A percentile compares a stretch with the other conserved stretches of the same genome.
Conservation (phyloP, 805 yeast genomes). For the Kodamaea jinghongensis region DNA sequence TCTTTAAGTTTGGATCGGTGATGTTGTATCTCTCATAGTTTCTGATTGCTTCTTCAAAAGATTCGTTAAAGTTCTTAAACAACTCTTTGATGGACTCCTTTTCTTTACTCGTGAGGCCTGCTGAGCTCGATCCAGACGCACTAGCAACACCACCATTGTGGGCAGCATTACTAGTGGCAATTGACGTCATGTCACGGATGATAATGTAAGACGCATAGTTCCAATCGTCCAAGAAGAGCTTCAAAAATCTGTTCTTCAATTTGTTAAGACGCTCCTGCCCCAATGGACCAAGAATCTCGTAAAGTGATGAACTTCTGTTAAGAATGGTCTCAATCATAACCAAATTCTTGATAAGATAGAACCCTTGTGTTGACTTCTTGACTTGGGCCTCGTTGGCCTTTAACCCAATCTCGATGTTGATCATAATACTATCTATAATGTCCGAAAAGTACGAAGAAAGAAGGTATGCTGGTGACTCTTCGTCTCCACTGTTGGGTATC, state of each 20-base stretch:
- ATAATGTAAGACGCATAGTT: constrained; percentile 70
- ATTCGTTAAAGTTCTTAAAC: constrained; percentile 75
- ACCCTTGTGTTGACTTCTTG: constrained; percentile 58
- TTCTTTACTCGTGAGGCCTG: constrained; percentile 55
- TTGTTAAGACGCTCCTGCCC: constrained; percentile 66
- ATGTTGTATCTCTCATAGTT: constrained; percentile 65
- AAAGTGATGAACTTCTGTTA: constrained; percentile 53
- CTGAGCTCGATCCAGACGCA: constrained; percentile 11
- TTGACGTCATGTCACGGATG: constrained; percentile 72
- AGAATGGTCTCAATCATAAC: constrained; percentile 73
- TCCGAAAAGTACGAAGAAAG: constrained; percentile 73
- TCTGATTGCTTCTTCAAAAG: constrained; percentile 73
- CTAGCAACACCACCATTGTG: constrained; percentile 24
- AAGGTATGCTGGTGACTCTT: constrained; percentile 46
- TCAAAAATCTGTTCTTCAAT: constrained; percentile 70
- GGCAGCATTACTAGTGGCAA: constrained; percentile 51
- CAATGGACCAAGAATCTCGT: constrained; percentile 50
- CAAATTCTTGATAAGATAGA: constrained; percentile 66
- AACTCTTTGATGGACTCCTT: constrained; percentile 81
- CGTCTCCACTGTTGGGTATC: constrained; percentile 33
- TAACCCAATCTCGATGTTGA: constrained; percentile 61
- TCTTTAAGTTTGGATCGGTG: constrained; percentile 63
- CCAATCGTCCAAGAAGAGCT: constrained; percentile 76
- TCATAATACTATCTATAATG: constrained; percentile 68
- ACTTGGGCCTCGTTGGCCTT: constrained; percentile 29